phyloP scores from a whole-genome alignment of 2,329 filamentous ascomycete species.

The Phyllosticta paracitricarpa region DNA sequence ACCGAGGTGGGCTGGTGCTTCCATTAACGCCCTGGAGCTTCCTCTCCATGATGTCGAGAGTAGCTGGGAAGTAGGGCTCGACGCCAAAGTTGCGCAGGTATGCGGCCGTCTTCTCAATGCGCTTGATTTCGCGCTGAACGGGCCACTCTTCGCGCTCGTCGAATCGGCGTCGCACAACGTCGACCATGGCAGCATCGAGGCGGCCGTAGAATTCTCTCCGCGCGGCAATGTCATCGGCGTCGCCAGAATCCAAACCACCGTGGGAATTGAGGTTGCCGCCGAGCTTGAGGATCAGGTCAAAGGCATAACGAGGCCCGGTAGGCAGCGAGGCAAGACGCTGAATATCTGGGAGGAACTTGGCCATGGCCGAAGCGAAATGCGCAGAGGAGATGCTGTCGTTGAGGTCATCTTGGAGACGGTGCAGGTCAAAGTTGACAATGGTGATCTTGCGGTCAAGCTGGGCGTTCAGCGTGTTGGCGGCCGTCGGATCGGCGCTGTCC shows the following conservation, averaged over 20 bases:
- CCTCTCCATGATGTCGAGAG: slow-evolving; percentile 38
- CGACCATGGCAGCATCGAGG: slow-evolving; percentile 42
- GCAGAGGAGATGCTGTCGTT: slow-evolving; percentile 44
- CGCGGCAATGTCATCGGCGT: slow-evolving; percentile 38
- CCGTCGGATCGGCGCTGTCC: slow-evolving; percentile 40
- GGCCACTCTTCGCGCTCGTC: slow-evolving; percentile 44
- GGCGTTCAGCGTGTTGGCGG: slow-evolving; percentile 43
- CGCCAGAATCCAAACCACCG: slow-evolving; percentile 40
- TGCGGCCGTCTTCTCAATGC: slow-evolving; percentile 45
- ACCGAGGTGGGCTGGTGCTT: slow-evolving; percentile 6
- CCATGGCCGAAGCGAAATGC: slow-evolving; percentile 44
- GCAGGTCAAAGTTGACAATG: slow-evolving; percentile 47
- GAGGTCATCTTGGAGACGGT: slow-evolving; percentile 45
- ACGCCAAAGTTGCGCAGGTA: slow-evolving; percentile 43
- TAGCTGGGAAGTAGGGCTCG: slow-evolving; percentile 44
- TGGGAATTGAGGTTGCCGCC: slow-evolving; percentile 47
- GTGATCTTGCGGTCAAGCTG: slow-evolving; percentile 49
- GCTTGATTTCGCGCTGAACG: slow-evolving; percentile 43
- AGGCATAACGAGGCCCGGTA: slow-evolving; percentile 39
- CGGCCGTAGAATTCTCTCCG: slow-evolving; percentile 40
- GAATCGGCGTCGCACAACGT: slow-evolving; percentile 40
- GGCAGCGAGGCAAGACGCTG: slow-evolving; percentile 39
- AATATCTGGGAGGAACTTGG: slow-evolving; percentile 46
- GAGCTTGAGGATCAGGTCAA: slow-evolving; percentile 45
- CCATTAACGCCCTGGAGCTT: slow-evolving; percentile 9